phyloP scores from a whole-genome alignment of 129 eudicot species.

The Heracleum sosnowskyi region DNA sequence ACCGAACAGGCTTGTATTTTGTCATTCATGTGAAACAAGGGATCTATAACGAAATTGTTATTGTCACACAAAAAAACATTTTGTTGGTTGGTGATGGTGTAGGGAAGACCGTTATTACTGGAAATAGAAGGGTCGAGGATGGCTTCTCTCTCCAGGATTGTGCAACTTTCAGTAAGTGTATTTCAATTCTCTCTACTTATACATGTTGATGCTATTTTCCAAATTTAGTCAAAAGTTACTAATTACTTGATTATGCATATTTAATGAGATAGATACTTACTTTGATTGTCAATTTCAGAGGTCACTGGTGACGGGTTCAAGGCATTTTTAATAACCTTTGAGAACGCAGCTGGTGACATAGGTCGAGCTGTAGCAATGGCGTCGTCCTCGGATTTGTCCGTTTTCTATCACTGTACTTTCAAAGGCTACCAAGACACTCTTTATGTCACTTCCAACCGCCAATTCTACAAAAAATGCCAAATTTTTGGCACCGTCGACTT shows the following conservation, averaged over 20 bases:
- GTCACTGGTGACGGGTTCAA: not conserved
- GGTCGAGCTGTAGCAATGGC: not conserved
- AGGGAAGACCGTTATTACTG: not conserved
- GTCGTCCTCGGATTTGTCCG: not conserved
- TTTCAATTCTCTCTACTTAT: too few species aligned
- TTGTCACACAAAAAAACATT: not conserved
- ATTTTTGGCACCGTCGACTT: not conserved
- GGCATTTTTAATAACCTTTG: not conserved
- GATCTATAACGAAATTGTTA: not conserved
- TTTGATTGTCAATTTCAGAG: not conserved
- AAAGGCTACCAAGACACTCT: slow-evolving; percentile 12
- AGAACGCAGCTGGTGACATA: not conserved
- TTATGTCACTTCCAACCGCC: not conserved
- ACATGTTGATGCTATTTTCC: too few species aligned
- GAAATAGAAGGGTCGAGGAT: not conserved
- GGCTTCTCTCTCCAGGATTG: too few species aligned
- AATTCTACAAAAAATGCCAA: not conserved
- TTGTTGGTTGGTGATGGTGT: slow-evolving; percentile 5
- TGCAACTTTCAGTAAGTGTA: too few species aligned
- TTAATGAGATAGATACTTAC: not conserved
- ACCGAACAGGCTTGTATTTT: not conserved
- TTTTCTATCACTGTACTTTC: slow-evolving; percentile 1
- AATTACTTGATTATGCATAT: too few species aligned
- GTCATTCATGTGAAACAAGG: slow-evolving; percentile 1
- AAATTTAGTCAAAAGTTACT: too few species aligned